phyloP scores from a whole-genome alignment of 495 filamentous ascomycete species.

The Tuber aestivum region DNA sequence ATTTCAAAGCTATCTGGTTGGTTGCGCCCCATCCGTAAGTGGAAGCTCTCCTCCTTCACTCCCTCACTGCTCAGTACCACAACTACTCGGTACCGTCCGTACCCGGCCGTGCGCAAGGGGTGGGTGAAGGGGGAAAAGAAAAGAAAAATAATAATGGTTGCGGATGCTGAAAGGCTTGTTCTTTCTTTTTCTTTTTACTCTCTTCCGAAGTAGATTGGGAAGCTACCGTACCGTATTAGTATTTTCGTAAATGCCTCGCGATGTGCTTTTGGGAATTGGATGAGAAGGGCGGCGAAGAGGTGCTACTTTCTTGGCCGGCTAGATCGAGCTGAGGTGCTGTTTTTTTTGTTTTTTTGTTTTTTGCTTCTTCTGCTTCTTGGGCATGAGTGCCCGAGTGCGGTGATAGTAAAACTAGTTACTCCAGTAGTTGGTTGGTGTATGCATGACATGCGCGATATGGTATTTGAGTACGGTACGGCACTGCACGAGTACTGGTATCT shows the following conservation, averaged over 20 bases:
- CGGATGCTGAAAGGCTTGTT: neutral
- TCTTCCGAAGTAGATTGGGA: neutral
- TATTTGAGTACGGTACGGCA: neutral
- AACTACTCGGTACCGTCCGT: neutral
- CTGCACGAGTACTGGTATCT: neutral
- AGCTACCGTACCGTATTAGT: neutral
- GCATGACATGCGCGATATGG: neutral
- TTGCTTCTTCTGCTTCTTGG: neutral
- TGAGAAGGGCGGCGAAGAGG: neutral
- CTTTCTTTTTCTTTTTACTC: neutral
- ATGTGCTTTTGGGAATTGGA: neutral
- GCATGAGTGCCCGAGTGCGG: neutral
- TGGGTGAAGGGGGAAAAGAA: neutral
- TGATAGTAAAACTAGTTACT: neutral
- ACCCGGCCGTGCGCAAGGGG: no score
- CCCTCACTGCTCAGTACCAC: neutral
- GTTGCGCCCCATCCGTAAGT: neutral
- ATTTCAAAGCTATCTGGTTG: neutral
- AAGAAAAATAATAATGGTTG: neutral
- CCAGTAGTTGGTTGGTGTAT: neutral
- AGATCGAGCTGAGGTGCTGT: neutral
- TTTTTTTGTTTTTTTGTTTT: neutral
- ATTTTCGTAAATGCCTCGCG: neutral
- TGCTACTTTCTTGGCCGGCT: neutral
- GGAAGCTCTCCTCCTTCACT: neutral